These are phyloP conservation scores for Fistulinella cinereoalba DNA, from an alignment of 1,284 basidiomycete species.

Conservation along the genomic window DNA sequence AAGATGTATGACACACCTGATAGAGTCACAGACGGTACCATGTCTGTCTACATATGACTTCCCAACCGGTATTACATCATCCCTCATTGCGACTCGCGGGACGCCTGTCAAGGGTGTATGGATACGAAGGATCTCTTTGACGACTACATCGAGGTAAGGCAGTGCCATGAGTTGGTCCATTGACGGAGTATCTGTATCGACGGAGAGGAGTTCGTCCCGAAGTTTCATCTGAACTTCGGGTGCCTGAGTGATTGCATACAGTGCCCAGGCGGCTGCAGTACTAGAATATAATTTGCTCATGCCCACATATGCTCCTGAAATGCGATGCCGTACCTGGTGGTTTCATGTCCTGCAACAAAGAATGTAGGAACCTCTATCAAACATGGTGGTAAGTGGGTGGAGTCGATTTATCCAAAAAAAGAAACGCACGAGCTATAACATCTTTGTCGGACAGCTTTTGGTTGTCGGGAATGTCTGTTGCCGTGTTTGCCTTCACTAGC, in stretches of 20 bases:
- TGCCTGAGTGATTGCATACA: conserved; percentile 59
- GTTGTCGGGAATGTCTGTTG: conserved; percentile 52
- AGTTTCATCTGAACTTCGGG: conserved; percentile 62
- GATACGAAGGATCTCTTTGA: conserved; percentile 67
- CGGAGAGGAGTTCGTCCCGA: conserved; percentile 57
- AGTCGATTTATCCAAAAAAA: background rate
- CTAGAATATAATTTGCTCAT: conserved; percentile 22
- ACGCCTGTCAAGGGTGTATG: conserved; percentile 58
- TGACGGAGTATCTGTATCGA: conserved; percentile 48
- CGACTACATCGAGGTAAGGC: conserved; percentile 59
- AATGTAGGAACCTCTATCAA: conserved; percentile 36
- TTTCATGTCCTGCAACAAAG: conserved; percentile 74
- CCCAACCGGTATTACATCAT: conserved; percentile 59
- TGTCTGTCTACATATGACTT: conserved; percentile 43
- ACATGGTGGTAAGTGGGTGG: background rate
- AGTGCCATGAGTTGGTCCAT: conserved; percentile 60
- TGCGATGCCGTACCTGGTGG: conserved; percentile 48
- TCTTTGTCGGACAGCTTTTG: conserved; percentile 70
- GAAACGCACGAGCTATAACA: conserved; percentile 63
- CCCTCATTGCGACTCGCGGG: conserved; percentile 48
- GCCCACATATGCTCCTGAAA: background rate
- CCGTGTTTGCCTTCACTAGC: conserved; percentile 65
- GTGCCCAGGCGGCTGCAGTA: conserved; percentile 55
- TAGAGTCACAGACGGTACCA: conserved; percentile 35
- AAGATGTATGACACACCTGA: conserved; percentile 12